phyloP scores from a whole-genome alignment of 1,139 yeast species.

The Saccharomyces hybrid region DNA sequence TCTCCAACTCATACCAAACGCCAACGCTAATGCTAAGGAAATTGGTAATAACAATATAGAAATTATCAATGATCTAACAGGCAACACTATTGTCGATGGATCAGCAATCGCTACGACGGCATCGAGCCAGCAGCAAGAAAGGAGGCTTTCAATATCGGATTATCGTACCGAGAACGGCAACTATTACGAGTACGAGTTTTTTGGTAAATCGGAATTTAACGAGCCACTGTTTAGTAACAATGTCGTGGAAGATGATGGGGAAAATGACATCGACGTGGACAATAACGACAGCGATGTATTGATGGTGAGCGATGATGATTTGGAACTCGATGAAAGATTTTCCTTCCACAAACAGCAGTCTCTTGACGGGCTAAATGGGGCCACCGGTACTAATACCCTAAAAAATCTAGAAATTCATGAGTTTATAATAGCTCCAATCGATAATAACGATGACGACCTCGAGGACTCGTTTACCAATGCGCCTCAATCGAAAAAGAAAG shows the following conservation, averaged over 20 bases:
- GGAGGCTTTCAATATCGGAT: conserved; percentile 4
- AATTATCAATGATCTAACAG: conserved; percentile 13
- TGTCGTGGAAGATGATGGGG: not conserved
- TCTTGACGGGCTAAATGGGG: not conserved
- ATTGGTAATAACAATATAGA: not conserved
- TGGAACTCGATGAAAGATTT: not conserved
- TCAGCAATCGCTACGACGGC: not conserved
- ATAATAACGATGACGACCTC: not conserved
- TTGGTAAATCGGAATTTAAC: not conserved
- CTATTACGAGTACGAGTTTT: conserved; percentile 7
- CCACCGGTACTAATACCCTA: not conserved
- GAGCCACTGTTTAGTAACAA: not conserved
- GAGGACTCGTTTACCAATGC: not conserved
- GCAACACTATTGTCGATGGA: conserved; percentile 10
- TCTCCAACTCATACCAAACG: conserved; percentile 1
- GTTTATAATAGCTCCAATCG: not conserved
- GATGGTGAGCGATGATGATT: not conserved
- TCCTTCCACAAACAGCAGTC: not conserved
- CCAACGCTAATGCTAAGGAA: not conserved
- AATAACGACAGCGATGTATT: not conserved
- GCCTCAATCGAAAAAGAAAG: conserved; percentile 10
- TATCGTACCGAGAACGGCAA: conserved; percentile 4
- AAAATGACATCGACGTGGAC: not conserved
- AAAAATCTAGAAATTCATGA: not conserved
- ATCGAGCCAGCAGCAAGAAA: not conserved